These are phyloP conservation scores for Penstemon newberryi DNA, from an alignment of 257 asterid genomes.

Conservation along the genomic window DNA sequence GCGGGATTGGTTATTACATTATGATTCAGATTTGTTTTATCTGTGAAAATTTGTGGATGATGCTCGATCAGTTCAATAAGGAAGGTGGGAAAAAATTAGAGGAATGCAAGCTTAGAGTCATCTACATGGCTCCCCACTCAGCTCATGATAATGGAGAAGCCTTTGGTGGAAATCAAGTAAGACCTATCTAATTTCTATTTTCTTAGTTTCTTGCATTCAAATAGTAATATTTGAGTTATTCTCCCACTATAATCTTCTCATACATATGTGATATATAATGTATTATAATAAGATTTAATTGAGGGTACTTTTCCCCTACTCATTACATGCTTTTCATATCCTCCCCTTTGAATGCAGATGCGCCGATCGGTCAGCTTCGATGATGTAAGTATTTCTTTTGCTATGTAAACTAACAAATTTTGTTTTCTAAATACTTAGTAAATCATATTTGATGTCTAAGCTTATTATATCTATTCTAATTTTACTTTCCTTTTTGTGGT, in stretches of 20 bases:
- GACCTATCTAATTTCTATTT: conserved; percentile 17
- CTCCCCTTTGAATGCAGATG: conserved; percentile 22
- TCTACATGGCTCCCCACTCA: conserved; percentile 45
- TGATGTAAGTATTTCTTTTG: conserved; percentile 24
- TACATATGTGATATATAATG: not conserved
- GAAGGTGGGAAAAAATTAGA: conserved; percentile 56
- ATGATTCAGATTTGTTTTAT: not conserved
- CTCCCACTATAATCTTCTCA: not conserved
- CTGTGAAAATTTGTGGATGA: conserved; percentile 10
- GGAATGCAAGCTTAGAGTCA: conserved; percentile 76
- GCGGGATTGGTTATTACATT: conserved; percentile 4
- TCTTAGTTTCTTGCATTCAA: not conserved
- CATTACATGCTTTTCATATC: not conserved
- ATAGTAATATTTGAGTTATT: not conserved
- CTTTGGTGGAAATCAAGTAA: conserved; percentile 38
- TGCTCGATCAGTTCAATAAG: conserved; percentile 58
- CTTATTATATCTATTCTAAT: too few species aligned
- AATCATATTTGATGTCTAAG: too few species aligned
- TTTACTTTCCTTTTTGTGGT: too few species aligned
- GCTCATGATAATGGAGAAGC: conserved; percentile 38
- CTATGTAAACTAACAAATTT: not conserved
- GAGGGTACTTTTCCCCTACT: not conserved
- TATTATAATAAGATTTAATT: not conserved
- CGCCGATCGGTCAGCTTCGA: conserved; percentile 24
- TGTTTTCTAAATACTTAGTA: not conserved